Conservation (phyloP, 768 basidiomycete genomes). For the Dentipellis fragilis region DNA sequence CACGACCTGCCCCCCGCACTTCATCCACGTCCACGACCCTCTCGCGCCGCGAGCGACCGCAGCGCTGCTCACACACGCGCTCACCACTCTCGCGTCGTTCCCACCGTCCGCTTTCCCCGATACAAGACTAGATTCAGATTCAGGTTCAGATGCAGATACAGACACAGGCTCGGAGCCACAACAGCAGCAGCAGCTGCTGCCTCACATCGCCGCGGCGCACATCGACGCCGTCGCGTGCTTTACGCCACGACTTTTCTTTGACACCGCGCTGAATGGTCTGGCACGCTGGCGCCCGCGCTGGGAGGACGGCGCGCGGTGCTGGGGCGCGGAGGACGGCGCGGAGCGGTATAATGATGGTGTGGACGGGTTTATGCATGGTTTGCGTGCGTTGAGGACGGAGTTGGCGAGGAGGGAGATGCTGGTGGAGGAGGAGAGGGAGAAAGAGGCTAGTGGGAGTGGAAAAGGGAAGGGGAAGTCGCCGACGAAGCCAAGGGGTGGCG, state of each 20-base stretch:
- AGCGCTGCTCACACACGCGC: slow-evolving; percentile 29
- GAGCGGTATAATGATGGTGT: slow-evolving; percentile 53
- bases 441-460: slow-evolving; percentile 13
- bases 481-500: slow-evolving; percentile 1
- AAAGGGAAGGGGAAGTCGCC: slow-evolving; percentile 25
- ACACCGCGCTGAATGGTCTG: slow-evolving; percentile 52
- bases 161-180: slow-evolving; percentile 6
- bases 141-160: slow-evolving; percentile 12
- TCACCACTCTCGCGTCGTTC: slow-evolving; percentile 18
- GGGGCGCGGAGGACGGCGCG: slow-evolving; percentile 31
- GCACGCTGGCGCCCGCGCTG: slow-evolving; percentile 46
- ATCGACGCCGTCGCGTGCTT: slow-evolving; percentile 55
- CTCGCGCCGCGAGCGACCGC: slow-evolving; percentile 36
- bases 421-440: not conserved
- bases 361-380: slow-evolving; percentile 62
- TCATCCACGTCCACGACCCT: slow-evolving; percentile 59
- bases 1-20: slow-evolving; percentile 40
- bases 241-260: slow-evolving; percentile 52
- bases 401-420: not conserved
- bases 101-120: not conserved
- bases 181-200: slow-evolving; percentile 1
- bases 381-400: slow-evolving; percentile 29
- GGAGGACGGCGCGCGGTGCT: slow-evolving; percentile 53
- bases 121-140: too few relatives aligned
- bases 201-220: slow-evolving; percentile 30